Evolutionary conservation across 2,329 filamentous ascomycete species (phyloP).

Genomic region (Fusarium verticillioides): DNA sequence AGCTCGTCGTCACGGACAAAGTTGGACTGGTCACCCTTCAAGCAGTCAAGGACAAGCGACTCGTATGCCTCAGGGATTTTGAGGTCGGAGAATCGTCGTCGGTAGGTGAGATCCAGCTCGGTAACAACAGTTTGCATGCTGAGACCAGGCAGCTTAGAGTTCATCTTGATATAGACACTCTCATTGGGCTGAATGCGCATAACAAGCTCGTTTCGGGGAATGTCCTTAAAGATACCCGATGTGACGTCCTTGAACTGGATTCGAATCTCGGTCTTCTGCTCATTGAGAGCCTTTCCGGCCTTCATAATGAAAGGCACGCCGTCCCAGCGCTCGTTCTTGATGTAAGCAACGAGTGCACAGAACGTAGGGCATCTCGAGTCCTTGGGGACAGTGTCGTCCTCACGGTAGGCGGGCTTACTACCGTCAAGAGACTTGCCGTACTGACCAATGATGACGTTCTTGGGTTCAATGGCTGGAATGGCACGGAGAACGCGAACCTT

Average conservation of each 20-base stretch:
- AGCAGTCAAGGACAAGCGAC: slow-evolving; percentile 93
- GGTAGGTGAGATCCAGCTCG: slow-evolving; percentile 97
- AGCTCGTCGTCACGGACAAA: slow-evolving; percentile 97
- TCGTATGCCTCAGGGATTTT: slow-evolving; percentile 99
- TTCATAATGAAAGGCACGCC: slow-evolving; percentile 99
- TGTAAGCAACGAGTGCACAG: slow-evolving; percentile 95
- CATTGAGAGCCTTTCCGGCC: slow-evolving; percentile 97
- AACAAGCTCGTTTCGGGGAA: slow-evolving; percentile 97
- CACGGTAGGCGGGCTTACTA: slow-evolving; percentile 96
- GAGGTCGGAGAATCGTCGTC: slow-evolving; percentile 96
- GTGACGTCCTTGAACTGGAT: slow-evolving; percentile 99
- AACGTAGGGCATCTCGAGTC: slow-evolving; percentile 98
- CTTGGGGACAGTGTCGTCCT: slow-evolving; percentile 97
- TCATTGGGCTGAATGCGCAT: slow-evolving; percentile 99
- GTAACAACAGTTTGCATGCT: slow-evolving; percentile 99
- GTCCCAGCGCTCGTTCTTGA: slow-evolving; percentile 99
- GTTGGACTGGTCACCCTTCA: slow-evolving; percentile 99
- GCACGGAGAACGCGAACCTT: slow-evolving; percentile 95
- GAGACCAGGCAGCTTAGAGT: slow-evolving; percentile 97
- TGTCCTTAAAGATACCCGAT: slow-evolving; percentile 99
- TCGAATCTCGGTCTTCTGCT: slow-evolving; percentile 99
- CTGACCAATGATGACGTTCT: slow-evolving; percentile 99
- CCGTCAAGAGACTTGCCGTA: slow-evolving; percentile 97
- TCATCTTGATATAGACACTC: slow-evolving; percentile 99
- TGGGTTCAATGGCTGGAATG: slow-evolving; percentile 95